Conservation (phyloP, 1,284 basidiomycete species). For the Trichosporon faecale region DNA sequence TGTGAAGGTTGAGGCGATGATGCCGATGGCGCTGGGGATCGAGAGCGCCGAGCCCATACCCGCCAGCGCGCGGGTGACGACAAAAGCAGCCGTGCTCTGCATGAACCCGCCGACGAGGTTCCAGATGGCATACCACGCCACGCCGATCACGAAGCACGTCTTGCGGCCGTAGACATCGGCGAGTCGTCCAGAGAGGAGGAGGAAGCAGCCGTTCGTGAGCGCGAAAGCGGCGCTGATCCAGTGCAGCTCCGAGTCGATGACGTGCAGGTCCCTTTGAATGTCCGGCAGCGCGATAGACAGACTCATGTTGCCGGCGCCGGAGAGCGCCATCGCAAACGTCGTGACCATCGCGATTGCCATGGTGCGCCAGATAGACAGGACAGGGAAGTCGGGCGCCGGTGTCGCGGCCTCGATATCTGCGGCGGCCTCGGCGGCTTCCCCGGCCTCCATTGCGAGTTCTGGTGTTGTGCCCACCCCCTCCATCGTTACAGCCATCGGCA, state of each 20-base stretch:
- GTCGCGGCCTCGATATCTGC: not conserved
- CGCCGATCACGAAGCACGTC: conserved; percentile 60
- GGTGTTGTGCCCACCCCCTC: conserved; percentile 16
- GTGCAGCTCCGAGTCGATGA: conserved; percentile 56
- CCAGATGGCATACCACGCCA: conserved; percentile 43
- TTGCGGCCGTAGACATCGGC: conserved; percentile 72
- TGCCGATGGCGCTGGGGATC: conserved; percentile 59
- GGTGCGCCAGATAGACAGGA: conserved; percentile 16
- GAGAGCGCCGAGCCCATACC: conserved; percentile 33
- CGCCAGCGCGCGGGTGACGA: conserved; percentile 40
- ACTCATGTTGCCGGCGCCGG: conserved; percentile 27
- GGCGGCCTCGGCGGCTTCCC: not conserved
- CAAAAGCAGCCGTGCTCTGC: conserved; percentile 36
- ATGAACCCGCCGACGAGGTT: conserved; percentile 47
- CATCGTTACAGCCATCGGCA: not conserved
- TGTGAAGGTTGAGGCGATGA: conserved; percentile 70
- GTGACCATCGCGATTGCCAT: conserved; percentile 18
- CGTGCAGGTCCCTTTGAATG: conserved; percentile 58
- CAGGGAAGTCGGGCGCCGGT: not conserved
- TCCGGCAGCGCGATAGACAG: conserved; percentile 62
- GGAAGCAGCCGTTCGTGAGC: conserved; percentile 62
- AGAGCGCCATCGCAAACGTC: conserved; percentile 23
- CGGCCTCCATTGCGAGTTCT: conserved; percentile 16
- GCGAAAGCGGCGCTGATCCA: conserved; percentile 65
- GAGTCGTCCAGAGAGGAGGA: conserved; percentile 66